phyloP scores from a whole-genome alignment of 768 basidiomycete genomes.

The Lactarius quietus region DNA sequence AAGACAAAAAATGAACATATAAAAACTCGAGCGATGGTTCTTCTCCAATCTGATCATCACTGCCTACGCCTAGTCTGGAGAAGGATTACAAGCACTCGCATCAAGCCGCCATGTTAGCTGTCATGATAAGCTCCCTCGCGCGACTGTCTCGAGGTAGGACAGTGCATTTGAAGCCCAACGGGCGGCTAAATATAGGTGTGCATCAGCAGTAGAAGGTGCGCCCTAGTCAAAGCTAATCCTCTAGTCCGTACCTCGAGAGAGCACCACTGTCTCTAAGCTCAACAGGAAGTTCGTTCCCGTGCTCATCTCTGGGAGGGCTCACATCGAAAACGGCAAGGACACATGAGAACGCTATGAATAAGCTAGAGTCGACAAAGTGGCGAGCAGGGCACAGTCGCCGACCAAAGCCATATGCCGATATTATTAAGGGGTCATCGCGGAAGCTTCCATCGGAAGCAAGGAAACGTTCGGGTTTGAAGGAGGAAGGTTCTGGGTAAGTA shows the following conservation, averaged over 20 bases:
- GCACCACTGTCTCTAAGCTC: background rate
- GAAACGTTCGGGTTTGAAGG: constrained; percentile 29
- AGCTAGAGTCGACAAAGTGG: constrained; percentile 24
- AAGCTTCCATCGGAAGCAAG: constrained; percentile 29
- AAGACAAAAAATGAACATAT: background rate
- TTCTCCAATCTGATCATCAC: too few relatives aligned
- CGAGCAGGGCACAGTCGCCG: constrained; percentile 26
- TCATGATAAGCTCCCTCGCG: constrained; percentile 10
- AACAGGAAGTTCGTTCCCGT: constrained; percentile 2
- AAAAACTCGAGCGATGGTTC: too few relatives aligned
- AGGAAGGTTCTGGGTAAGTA: constrained; percentile 27
- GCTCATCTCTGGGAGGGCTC: background rate
- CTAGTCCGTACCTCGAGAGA: constrained; percentile 1
- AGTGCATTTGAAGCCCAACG: background rate
- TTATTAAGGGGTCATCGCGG: constrained; percentile 30
- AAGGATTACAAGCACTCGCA: too few relatives aligned
- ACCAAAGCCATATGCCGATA: constrained; percentile 28
- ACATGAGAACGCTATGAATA: constrained; percentile 17
- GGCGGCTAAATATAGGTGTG: background rate
- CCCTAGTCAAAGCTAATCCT: background rate
- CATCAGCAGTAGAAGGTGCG: background rate
- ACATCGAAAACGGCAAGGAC: constrained; percentile 10
- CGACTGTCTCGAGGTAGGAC: constrained; percentile 3
- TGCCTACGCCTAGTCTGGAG: background rate
- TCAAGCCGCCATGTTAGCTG: constrained; percentile 11